These are phyloP conservation scores for Tetragonia tetragonoides DNA, from an alignment of 148 eudicot species.

Conservation along the genomic window DNA sequence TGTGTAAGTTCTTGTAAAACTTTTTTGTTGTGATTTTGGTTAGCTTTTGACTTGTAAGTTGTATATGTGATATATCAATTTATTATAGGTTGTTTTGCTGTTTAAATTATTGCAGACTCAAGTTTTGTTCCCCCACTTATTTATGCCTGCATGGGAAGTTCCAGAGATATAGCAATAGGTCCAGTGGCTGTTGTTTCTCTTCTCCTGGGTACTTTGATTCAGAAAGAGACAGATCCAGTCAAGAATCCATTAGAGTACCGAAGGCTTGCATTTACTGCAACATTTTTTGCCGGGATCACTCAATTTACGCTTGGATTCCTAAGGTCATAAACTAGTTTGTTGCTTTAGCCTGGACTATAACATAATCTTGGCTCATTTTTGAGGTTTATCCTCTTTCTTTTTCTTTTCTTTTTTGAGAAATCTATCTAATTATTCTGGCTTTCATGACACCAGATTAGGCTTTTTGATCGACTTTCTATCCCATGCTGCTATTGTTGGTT, in stretches of 20 bases:
- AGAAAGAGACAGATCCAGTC: slow-evolving; percentile 50
- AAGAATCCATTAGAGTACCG: slow-evolving; percentile 42
- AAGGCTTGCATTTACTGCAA: slow-evolving; percentile 64
- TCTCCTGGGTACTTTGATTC: slow-evolving; percentile 51
- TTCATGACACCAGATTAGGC: slow-evolving; percentile 49
- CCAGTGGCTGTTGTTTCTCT: slow-evolving; percentile 83
- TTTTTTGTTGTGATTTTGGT: neutral
- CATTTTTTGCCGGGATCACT: slow-evolving; percentile 68
- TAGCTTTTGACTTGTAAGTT: too few relatives aligned
- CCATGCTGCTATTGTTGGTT: slow-evolving; percentile 74
- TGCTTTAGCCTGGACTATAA: neutral
- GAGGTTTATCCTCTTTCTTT: neutral
- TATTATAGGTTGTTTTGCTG: neutral
- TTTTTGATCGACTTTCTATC: slow-evolving; percentile 74
- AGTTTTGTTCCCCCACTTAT: slow-evolving; percentile 76
- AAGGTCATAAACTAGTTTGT: slow-evolving; percentile 35
- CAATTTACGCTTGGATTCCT: slow-evolving; percentile 63
- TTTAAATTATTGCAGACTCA: slow-evolving; percentile 38
- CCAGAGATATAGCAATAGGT: slow-evolving; percentile 85
- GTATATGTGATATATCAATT: too few relatives aligned
- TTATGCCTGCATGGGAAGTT: slow-evolving; percentile 79
- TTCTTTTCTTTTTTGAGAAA: neutral
- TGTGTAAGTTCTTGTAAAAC: slow-evolving; percentile 34
- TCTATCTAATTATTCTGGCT: neutral
- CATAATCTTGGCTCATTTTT: neutral